Base-by-base conservation (phyloP, 352 stramenopile genomes). In the Phytopythium montanum region DNA sequence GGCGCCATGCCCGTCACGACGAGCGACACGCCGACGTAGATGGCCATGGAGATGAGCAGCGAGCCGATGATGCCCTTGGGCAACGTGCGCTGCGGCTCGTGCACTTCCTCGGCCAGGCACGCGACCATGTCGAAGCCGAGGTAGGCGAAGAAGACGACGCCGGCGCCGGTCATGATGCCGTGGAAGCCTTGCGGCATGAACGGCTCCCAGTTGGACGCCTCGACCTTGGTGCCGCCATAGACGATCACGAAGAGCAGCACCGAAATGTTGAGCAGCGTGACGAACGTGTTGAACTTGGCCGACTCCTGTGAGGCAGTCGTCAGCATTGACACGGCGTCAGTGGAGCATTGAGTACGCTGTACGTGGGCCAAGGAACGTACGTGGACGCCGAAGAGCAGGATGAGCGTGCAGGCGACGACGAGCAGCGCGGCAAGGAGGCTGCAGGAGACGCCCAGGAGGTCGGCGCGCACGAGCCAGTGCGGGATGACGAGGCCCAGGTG, bases 91-190 rank as follows among this genome's bases (percentile, higher is more conserved):
- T 97, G 89, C 5, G 92, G 92, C 51, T 97, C 76, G 23, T 94
- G 73, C 2, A 97, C 90, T 68, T 98, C 93, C 63, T 97, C 92
- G 0, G 88, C 89, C 26, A 97, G 75, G 67, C 88, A 97, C 7
- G 89, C 85, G 26, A 97, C 91, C 88, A 97, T 97, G 60, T 98
- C 93, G 69, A 98, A 98, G 33, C 90, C 90, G 38, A 97, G 68
- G 61, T 96, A 97, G 21, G 88, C 79, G 50, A 98, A 97, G 68
- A 97, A 98, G 23, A 97, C 90, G 44, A 97, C 88, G 2, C 86
- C 85, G 25, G 88, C 85, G 34, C 83, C 87, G 16, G 82, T 89
- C 69, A 98, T 90, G 31, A 98, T 81, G 13, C 90, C 79, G n/a
- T 91, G 79, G 34, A 93, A 73, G 4, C 92, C 92, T n/a, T 80